Base-by-base conservation (phyloP, 2,329 filamentous ascomycete species). In the Pezicula radicicola region DNA sequence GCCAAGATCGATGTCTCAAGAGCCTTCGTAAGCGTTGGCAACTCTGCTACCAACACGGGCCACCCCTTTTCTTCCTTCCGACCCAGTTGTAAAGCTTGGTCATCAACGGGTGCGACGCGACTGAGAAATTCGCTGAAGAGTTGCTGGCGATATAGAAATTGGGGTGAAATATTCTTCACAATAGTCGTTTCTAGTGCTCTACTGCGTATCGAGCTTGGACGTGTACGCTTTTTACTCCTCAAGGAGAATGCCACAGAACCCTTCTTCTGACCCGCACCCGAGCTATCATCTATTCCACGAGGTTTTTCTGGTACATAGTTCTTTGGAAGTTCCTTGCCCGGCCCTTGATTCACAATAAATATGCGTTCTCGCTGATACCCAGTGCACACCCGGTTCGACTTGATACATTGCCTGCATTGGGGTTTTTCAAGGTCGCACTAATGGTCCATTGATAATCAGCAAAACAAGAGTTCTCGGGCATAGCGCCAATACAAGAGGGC, bases 1-100 rank as follows among this genome's bases (percentile, higher is more conserved):
- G 66, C 64, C 28, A 66, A 55, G n/a, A 59, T 57, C 1, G 66
- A 57, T 18, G 59, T 44, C 50, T 69, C 63, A 27, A 70, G 57
- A 1, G 64, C 66, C 10, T 57, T 52, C 2, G 56, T 63, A 9
- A 62, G 49, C 4, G 56, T 50, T 5, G 59, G 55, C 7, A 67
- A 57, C 7, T 55, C 48, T 0, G 64, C 58, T 2, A 70, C 56
- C 18, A 64, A 52, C 15, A 57, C 27, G 9, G 68, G 50, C 68
- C 68, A 70, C n/a, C 60, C 54, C 15, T 48, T 16, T n/a, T 33
- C 25, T 6, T n/a, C 42, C 6, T 49, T 48, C 4, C 13, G 36
- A 15, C 36, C 36, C 18, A 39, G 4, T 10, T 3, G 15, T 5
- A 16, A 39, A 12, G 18, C 4, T 12, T 13, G 36, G 18, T 15